Percentiles rank a stretch among this genome's conserved stretches.
phyloP scores from a whole-genome alignment of 306 rosid genomes.

The Fragaria ananassa region DNA sequence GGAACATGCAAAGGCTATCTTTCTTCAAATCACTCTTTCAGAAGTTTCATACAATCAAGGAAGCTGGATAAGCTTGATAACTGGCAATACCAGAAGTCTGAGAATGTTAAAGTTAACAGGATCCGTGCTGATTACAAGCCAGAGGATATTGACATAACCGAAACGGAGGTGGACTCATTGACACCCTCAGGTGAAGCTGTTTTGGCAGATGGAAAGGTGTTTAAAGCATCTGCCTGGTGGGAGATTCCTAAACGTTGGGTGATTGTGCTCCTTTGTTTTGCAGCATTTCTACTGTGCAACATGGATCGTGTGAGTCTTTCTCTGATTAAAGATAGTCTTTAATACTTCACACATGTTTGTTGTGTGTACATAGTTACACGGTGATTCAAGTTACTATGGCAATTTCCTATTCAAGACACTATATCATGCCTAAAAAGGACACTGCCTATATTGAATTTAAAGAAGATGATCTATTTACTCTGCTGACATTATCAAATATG shows the following conservation, averaged over 20 bases:
- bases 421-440: background rate
- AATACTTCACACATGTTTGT: background rate
- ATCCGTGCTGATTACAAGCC: constrained; percentile 59
- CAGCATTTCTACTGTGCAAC: constrained; percentile 86
- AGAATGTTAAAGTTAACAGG: constrained; percentile 41
- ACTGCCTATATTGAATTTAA: background rate
- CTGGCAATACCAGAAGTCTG: constrained; percentile 30
- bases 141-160: constrained; percentile 56
- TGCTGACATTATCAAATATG: constrained; percentile 19
- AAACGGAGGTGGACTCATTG: constrained; percentile 47
- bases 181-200: constrained; percentile 67
- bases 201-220: constrained; percentile 47
- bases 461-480: background rate
- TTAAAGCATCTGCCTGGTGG: constrained; percentile 58
- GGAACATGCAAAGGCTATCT: constrained; percentile 36
- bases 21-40: constrained; percentile 34
- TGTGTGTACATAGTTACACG: background rate
- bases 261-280: constrained; percentile 83
- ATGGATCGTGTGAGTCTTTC: constrained; percentile 91
- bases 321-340: background rate
- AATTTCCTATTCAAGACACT: background rate
- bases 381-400: background rate
- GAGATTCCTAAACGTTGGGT: constrained; percentile 93
- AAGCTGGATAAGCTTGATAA: constrained; percentile 29
- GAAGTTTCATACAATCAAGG: constrained; percentile 29